Conservation (phyloP, 1,284 basidiomycete genomes). For the Heterobasidion occidentale region DNA sequence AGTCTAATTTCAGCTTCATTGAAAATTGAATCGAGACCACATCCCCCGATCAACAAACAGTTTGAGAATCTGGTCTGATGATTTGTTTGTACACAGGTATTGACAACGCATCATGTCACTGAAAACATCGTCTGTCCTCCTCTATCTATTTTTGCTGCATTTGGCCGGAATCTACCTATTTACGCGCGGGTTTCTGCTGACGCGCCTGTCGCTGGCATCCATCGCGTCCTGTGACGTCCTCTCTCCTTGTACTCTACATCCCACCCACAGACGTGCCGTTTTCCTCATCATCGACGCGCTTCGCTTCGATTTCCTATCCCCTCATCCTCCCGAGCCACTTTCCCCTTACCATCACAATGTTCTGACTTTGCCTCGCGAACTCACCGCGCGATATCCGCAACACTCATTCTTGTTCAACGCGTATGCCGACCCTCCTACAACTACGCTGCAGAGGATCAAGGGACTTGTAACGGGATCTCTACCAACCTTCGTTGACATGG, state of each 20-base stretch:
- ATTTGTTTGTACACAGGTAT: background rate
- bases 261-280: slow-evolving; percentile 75
- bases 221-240: slow-evolving; percentile 37
- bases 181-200: slow-evolving; percentile 83
- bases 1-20: too few species aligned
- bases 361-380: slow-evolving; percentile 69
- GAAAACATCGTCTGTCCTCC: slow-evolving; percentile 7
- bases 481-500: slow-evolving; percentile 93
- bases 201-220: slow-evolving; percentile 69
- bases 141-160: slow-evolving; percentile 26
- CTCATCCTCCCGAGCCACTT: slow-evolving; percentile 51
- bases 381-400: slow-evolving; percentile 53
- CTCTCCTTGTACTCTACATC: slow-evolving; percentile 36
- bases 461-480: slow-evolving; percentile 93
- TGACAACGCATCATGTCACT: slow-evolving; percentile 3
- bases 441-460: slow-evolving; percentile 93
- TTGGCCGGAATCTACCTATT: slow-evolving; percentile 71
- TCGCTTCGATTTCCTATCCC: slow-evolving; percentile 90
- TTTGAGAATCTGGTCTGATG: too few species aligned
- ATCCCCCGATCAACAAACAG: too few species aligned
- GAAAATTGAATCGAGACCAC: too few species aligned
- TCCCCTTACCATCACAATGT: slow-evolving; percentile 78
- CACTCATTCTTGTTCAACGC: slow-evolving; percentile 85
- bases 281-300: slow-evolving; percentile 90
- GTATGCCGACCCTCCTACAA: slow-evolving; percentile 91